Base-by-base conservation (phyloP, 257 asterid species). In the Fraxinus quadrangulata region DNA sequence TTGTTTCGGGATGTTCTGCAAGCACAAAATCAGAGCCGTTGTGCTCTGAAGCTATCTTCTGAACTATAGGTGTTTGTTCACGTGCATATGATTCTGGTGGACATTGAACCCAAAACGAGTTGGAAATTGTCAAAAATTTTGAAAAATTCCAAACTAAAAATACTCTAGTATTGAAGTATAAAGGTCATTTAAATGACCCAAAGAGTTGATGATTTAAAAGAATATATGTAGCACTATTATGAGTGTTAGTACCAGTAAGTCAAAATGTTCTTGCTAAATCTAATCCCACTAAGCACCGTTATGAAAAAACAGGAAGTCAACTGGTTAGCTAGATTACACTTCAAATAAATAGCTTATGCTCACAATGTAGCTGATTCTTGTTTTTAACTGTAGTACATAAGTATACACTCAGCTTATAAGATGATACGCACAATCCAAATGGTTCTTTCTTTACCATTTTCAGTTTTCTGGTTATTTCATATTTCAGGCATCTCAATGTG, bases 1-100 rank as follows among this genome's bases (percentile, higher is more conserved):
- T 95, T 0, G 89, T 94, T 80, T 95, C 97, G 73, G 97, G 89
- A 72, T 92, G 94, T 83, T 93, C 93, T 7, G 94, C 94, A 80
- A 93, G 93, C 77, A 93, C 94, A 83, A 95, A 95, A 85, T 90
- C 96, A 9, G 99, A 71, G 77, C 99, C 97, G 59, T 85, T 85
- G 85, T 91, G 98, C 91, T 90, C 92, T 45, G 94, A 83, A 78
- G 92, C 98, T 83, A 95, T 89, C 92, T 90, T 91, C 89, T 93
- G 97, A 84, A 95, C 96, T 78, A 92, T 89, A 59, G 81, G 87
- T 23, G 97, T 85, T 82, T 95, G 99, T 84, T 95, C 99, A 26
- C 87, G 93, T 28, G 97, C 81, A 81, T 93, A 95, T 39, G 97
- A 92, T 86, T 93, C 99, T 92, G 91, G 77, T 71, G 45, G 45